A percentile compares a stretch with the other conserved stretches of the same genome.
Conservation (phyloP, 2,329 filamentous ascomycete genomes). For the Xylaria multiplex region DNA sequence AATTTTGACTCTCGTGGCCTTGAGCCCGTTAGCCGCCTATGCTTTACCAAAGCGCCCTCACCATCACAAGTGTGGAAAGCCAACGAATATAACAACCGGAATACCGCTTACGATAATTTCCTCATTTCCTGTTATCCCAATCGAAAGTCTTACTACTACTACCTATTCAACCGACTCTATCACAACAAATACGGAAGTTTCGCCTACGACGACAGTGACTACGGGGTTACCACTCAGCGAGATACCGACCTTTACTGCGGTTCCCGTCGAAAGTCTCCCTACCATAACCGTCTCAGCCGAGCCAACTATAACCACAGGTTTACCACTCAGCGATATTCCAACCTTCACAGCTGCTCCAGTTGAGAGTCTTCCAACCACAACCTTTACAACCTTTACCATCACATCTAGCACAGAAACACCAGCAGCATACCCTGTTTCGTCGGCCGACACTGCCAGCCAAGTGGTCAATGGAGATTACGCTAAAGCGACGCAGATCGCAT, state of each 20-base stretch:
- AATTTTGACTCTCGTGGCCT: constrained; percentile 30
- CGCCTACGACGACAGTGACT: constrained; percentile 2
- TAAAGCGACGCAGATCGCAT: constrained; percentile 26
- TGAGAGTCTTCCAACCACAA: constrained; percentile 15
- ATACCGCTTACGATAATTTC: constrained; percentile 24
- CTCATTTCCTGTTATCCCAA: constrained; percentile 21
- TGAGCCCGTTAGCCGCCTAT: constrained; percentile 24
- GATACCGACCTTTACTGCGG: background rate
- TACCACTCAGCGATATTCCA: constrained; percentile 21
- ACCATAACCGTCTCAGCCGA: background rate
- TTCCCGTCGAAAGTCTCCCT: constrained; percentile 7
- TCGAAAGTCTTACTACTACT: constrained; percentile 19
- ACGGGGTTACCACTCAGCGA: background rate
- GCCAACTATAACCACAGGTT: constrained; percentile 20
- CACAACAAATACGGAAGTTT: background rate
- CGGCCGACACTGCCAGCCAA: constrained; percentile 3
- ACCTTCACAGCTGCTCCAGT: constrained; percentile 14
- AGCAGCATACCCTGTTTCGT: background rate
- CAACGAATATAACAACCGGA: constrained; percentile 24
- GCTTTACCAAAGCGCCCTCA: constrained; percentile 23
- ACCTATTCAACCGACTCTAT: constrained; percentile 16
- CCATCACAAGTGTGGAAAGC: constrained; percentile 21
- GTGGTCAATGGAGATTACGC: constrained; percentile 14
- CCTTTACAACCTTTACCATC: constrained; percentile 25
- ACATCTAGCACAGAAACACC: constrained; percentile 8